Percentiles rank a stretch among this genome's conserved stretches.
These are phyloP conservation scores for Alternaria burnsii DNA, from an alignment of 2,329 filamentous ascomycete species.

Conservation along the genomic window DNA sequence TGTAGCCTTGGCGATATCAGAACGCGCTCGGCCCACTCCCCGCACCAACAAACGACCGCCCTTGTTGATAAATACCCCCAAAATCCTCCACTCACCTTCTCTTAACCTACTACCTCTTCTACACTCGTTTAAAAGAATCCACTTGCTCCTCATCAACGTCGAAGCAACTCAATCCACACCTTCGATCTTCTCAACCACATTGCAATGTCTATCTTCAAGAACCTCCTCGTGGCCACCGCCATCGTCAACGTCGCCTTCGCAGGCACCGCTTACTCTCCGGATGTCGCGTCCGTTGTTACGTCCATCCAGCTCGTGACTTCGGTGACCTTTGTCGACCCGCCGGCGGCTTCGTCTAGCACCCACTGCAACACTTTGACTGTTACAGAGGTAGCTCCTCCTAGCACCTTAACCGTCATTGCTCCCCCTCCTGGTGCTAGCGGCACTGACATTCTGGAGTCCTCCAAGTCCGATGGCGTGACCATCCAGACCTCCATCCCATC, in stretches of 20 bases:
- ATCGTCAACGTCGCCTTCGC: slow-evolving; percentile 15
- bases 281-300: slow-evolving; percentile 1
- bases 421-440: slow-evolving; percentile 5
- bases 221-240: slow-evolving; percentile 4
- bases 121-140: slow-evolving; percentile 7
- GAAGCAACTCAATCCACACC: slow-evolving; percentile 5
- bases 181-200: slow-evolving; percentile 1
- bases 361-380: slow-evolving; percentile 7
- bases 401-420: slow-evolving; percentile 4
- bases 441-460: not conserved
- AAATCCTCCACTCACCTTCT: not conserved
- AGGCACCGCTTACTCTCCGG: slow-evolving; percentile 12
- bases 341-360: not conserved
- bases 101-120: not conserved
- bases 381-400: slow-evolving; percentile 3
- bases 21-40: slow-evolving; percentile 7
- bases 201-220: slow-evolving; percentile 17
- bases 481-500: not conserved
- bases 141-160: not conserved
- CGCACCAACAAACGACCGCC: slow-evolving; percentile 9
- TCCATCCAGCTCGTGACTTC: slow-evolving; percentile 12
- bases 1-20: slow-evolving; percentile 5
- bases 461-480: not conserved
- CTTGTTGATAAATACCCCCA: slow-evolving; percentile 6
- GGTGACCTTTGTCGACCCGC: not conserved